These are phyloP conservation scores for Penicillium crustosum DNA, from an alignment of 2,329 filamentous ascomycete genomes.

Conservation along the genomic window DNA sequence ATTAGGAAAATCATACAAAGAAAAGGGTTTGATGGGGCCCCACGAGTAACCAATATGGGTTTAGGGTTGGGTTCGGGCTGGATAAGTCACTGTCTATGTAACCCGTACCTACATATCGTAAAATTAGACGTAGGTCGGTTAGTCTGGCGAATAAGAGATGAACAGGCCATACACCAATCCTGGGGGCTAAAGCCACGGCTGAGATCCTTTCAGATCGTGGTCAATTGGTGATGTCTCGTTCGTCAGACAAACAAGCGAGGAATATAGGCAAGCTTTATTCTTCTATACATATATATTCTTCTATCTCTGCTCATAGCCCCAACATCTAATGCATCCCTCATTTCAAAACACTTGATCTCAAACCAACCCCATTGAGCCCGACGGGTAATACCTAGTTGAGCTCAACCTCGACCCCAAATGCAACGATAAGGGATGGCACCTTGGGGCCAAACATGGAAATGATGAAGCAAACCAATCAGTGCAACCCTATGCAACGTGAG, in stretches of 20 bases:
- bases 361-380: too few species aligned
- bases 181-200: not conserved
- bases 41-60: too few species aligned
- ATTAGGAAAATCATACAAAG: too few species aligned
- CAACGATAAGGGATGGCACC: too few species aligned
- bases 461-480: too few species aligned
- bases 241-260: not conserved
- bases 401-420: too few species aligned
- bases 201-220: not conserved
- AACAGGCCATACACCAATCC: not conserved
- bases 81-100: too few species aligned
- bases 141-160: not conserved
- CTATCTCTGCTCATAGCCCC: not conserved
- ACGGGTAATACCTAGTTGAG: too few species aligned
- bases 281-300: not conserved
- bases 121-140: not conserved
- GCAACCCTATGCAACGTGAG: too few species aligned
- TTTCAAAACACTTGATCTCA: not conserved
- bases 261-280: not conserved
- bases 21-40: too few species aligned
- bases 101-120: not conserved
- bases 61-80: too few species aligned
- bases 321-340: not conserved
- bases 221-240: not conserved
- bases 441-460: too few species aligned